Evolutionary conservation across 768 basidiomycete species (phyloP), one percentile per base, ranked within the genome.

Genomic region (Rhizopogon vesiculosus): DNA sequence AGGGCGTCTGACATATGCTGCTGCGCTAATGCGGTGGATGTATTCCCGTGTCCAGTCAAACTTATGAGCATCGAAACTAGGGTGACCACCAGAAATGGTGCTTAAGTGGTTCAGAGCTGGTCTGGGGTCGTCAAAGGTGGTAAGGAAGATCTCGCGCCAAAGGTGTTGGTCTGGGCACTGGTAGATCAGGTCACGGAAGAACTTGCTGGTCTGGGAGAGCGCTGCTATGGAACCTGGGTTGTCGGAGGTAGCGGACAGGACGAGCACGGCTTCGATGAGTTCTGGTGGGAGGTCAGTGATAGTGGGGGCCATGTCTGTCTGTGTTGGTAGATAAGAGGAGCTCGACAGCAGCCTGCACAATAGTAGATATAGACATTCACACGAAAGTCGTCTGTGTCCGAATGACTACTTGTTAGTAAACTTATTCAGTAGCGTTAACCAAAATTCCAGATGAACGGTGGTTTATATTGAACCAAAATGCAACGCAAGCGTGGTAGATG

Each of bases 91-190:
- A 22, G 59, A 51, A 7, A 72, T 18, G 16, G 61, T 59, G 5
- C 61, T 57, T 15, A 66, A 50, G 15, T 72, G 64, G 29, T 58
- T 55, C 29, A 69, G 58, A 7, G 71, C 71, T 10, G 64, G 61
- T 33, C 78, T 66, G 0, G 81, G 81, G 54, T 82, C 79, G 54
- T 82, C 81, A 63, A 80, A 83, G 1, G 66, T 69, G 1, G 71
- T 63, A 22, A 82, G 71, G 61, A 77, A 83, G 33, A 81, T 67
- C 39, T 74, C 70, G 25, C 78, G 65, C 82, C 81, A 83, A 29
- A 81, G 64, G 58, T 76, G 70, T 29, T 70, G 60, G 56, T 75
- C 68, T 0, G 64, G 56, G 0, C 69, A 64, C 9, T 53, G 49
- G 53, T 76, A 71, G 13, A 80, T 67, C 28, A 80, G 66, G 12